phyloP scores from a whole-genome alignment of 441 rosid species.

The Bruguiera hainesii region DNA sequence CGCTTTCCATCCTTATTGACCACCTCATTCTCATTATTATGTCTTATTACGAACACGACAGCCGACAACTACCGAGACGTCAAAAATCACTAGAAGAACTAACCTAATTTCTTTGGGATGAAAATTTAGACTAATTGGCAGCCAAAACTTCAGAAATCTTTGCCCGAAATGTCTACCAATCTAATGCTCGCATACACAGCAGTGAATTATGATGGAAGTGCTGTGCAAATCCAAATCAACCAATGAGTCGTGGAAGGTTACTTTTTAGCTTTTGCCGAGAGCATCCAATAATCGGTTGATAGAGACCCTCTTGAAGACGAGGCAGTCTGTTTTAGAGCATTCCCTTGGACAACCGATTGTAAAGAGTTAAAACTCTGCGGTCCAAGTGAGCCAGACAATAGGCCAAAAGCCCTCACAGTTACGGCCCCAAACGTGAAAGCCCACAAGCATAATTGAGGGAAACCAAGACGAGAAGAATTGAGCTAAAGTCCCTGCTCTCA shows the following conservation, averaged over 20 bases:
- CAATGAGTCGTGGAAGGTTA: not conserved
- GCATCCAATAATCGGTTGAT: not conserved
- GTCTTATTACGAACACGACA: too few species aligned
- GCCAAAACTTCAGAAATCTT: not conserved
- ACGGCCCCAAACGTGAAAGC: not conserved
- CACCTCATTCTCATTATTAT: too few species aligned
- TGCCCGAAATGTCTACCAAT: not conserved
- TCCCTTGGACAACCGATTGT: conserved; percentile 1
- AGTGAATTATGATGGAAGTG: not conserved
- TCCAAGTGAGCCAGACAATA: not conserved
- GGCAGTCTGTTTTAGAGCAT: conserved; percentile 10
- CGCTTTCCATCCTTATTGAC: too few species aligned
- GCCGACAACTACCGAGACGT: too few species aligned
- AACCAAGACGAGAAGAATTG: too few species aligned
- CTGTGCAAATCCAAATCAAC: conserved; percentile 6
- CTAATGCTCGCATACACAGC: not conserved
- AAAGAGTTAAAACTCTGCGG: not conserved
- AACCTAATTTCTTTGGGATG: too few species aligned
- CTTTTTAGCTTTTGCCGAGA: not conserved
- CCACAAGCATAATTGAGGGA: not conserved
- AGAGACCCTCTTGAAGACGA: not conserved
- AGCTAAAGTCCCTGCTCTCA: too few species aligned
- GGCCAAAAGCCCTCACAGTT: not conserved
- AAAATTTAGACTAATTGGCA: too few species aligned
- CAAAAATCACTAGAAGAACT: too few species aligned